Evolutionary conservation across 2,329 filamentous ascomycete species (phyloP).

Genomic region (Ceratocystis ficicola): DNA sequence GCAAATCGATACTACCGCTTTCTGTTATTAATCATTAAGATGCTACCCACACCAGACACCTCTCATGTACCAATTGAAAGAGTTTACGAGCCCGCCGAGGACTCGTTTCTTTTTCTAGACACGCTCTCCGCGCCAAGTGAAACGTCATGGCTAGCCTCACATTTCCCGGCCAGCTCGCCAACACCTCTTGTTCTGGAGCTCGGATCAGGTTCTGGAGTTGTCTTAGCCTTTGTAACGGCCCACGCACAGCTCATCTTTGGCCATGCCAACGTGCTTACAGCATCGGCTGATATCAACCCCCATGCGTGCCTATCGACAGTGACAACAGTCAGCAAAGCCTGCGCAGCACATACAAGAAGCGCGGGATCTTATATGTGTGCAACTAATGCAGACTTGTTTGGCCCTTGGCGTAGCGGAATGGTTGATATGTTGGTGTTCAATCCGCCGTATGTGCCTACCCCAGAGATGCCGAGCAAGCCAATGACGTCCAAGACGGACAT

Average conservation of each 20-base stretch:
- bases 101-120: slow-evolving; percentile 88
- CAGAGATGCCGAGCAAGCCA: slow-evolving; percentile 49
- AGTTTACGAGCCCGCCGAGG: slow-evolving; percentile 91
- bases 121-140: slow-evolving; percentile 66
- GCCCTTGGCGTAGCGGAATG: slow-evolving; percentile 38
- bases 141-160: slow-evolving; percentile 51
- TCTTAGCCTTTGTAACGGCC: slow-evolving; percentile 76
- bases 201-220: slow-evolving; percentile 82
- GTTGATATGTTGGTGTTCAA: slow-evolving; percentile 92
- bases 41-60: slow-evolving; percentile 90
- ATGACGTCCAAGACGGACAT: slow-evolving; percentile 27
- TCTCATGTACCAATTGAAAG: slow-evolving; percentile 79
- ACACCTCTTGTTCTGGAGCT: slow-evolving; percentile 66
- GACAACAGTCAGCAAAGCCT: slow-evolving; percentile 46
- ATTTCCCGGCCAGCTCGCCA: slow-evolving; percentile 40
- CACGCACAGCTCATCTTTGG: slow-evolving; percentile 64
- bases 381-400: slow-evolving; percentile 56
- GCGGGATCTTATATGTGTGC: slow-evolving; percentile 47
- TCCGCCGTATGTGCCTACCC: slow-evolving; percentile 88
- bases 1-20: not conserved
- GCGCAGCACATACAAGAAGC: not conserved
- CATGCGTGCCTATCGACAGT: slow-evolving; percentile 68
- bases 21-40: slow-evolving; percentile 30
- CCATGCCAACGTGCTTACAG: slow-evolving; percentile 53
- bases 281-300: slow-evolving; percentile 73